Evolutionary conservation across 2,329 filamentous ascomycete species (phyloP).

Genomic region (Talaromyces sp.): DNA sequence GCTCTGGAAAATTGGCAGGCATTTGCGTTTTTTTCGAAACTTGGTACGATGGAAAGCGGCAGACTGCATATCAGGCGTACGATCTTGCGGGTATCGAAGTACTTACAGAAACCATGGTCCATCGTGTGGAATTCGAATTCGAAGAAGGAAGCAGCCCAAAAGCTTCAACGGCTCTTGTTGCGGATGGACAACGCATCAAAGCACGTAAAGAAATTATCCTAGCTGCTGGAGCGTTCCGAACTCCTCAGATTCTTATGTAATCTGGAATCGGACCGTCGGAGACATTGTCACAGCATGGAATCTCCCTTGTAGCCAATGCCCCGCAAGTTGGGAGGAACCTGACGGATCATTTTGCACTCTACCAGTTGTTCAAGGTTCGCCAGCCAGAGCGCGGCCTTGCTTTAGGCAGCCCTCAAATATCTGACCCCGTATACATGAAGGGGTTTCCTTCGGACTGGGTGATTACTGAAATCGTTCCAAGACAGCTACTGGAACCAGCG

Average conservation of each 20-base stretch:
- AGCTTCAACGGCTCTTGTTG: conserved; percentile 25
- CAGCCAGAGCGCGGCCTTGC: conserved; percentile 33
- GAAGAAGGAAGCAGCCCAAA: neutral
- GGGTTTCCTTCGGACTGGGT: conserved; percentile 38
- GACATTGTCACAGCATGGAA: conserved; percentile 28
- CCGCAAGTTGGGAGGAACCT: conserved; percentile 25
- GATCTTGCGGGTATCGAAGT: conserved; percentile 1
- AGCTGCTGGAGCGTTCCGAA: conserved; percentile 28
- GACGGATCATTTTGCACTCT: conserved; percentile 25
- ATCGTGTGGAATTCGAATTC: neutral
- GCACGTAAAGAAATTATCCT: conserved; percentile 30
- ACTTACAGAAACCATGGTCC: neutral
- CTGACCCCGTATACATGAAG: conserved; percentile 32
- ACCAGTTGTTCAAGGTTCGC: conserved; percentile 28
- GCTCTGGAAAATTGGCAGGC: conserved; percentile 25
- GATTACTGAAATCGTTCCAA: conserved; percentile 26
- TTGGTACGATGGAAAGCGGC: conserved; percentile 22
- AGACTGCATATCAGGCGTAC: conserved; percentile 26
- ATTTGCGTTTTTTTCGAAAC: too few species aligned
- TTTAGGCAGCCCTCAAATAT: conserved; percentile 33
- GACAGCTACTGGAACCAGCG: too few species aligned
- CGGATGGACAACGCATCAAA: conserved; percentile 19
- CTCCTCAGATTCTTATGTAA: conserved; percentile 32
- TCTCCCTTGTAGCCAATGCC: conserved; percentile 20
- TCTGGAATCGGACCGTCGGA: conserved; percentile 31